phyloP scores from a whole-genome alignment of 2,329 filamentous ascomycete species.

The Stachybotrys echinatus region DNA sequence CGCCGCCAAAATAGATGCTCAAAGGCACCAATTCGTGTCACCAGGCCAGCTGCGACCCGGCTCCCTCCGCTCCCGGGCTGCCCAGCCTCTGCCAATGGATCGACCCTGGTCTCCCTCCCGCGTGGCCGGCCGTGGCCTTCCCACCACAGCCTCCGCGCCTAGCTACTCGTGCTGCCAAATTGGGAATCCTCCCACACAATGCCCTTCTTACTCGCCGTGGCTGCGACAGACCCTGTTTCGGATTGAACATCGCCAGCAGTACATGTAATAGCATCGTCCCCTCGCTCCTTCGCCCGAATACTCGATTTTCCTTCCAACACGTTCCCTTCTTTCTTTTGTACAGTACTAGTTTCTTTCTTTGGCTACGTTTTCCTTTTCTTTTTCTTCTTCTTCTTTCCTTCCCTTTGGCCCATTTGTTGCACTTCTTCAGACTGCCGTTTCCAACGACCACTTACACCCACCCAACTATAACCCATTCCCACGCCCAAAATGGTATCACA shows the following conservation, averaged over 20 bases:
- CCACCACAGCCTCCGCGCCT: background rate
- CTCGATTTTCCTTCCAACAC: slow-evolving; percentile 1
- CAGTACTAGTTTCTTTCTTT: background rate
- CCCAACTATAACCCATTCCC: too few species aligned
- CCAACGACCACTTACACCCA: background rate
- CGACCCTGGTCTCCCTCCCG: background rate
- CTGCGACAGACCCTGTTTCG: background rate
- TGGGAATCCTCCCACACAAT: background rate
- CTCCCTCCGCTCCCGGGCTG: background rate
- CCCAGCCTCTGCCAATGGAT: background rate
- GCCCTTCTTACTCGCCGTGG: background rate
- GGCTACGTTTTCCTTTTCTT: background rate
- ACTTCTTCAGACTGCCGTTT: background rate
- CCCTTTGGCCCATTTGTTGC: background rate
- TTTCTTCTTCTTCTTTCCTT: background rate
- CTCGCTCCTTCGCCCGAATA: background rate
- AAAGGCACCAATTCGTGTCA: background rate
- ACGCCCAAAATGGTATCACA: background rate
- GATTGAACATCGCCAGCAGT: background rate
- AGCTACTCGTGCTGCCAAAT: background rate
- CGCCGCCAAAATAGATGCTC: background rate
- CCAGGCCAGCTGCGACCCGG: background rate
- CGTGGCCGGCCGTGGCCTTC: background rate
- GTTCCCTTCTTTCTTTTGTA: background rate
- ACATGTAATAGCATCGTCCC: background rate